Percentiles rank a stretch among this genome's conserved stretches.
phyloP scores from a whole-genome alignment of 805 yeast species.

The Naumovozyma dairenensis region DNA sequence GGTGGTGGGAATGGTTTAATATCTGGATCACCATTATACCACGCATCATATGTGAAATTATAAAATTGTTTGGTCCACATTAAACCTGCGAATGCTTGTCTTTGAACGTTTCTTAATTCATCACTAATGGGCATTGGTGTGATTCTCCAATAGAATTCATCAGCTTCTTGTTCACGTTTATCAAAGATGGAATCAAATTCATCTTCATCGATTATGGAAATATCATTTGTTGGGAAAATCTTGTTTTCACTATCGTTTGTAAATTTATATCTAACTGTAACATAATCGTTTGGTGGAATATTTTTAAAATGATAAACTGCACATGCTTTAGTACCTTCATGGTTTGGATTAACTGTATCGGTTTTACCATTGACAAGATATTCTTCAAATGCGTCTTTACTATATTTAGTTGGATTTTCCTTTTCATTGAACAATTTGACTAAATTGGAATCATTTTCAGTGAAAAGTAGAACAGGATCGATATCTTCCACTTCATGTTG shows the following conservation, averaged over 20 bases:
- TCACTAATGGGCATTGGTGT: constrained; percentile 79
- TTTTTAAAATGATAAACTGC: constrained; percentile 77
- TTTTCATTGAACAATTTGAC: constrained; percentile 53
- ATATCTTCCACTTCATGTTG: constrained; percentile 39
- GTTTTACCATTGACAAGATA: constrained; percentile 47
- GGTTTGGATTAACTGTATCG: constrained; percentile 60
- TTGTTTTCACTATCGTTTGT: constrained; percentile 31
- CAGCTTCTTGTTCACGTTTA: constrained; percentile 77
- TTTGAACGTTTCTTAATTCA: constrained; percentile 70
- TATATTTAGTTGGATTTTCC: constrained; percentile 45
- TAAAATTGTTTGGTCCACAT: constrained; percentile 91
- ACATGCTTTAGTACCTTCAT: constrained; percentile 70
- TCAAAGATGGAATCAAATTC: constrained; percentile 62
- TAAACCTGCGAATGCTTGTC: constrained; percentile 91
- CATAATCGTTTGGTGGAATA: constrained; percentile 84
- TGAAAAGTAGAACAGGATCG: constrained; percentile 68
- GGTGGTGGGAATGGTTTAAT: constrained; percentile 66
- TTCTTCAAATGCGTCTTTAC: constrained; percentile 90
- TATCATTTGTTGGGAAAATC: constrained; percentile 25
- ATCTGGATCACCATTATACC: constrained; percentile 80
- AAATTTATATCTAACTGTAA: constrained; percentile 71
- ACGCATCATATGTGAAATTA: constrained; percentile 73
- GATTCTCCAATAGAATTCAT: constrained; percentile 82
- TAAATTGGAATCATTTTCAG: constrained; percentile 83
- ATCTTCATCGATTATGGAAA: constrained; percentile 54